phyloP scores from a whole-genome alignment of 352 stramenopile genomes.

The Phytophthora citricola region DNA sequence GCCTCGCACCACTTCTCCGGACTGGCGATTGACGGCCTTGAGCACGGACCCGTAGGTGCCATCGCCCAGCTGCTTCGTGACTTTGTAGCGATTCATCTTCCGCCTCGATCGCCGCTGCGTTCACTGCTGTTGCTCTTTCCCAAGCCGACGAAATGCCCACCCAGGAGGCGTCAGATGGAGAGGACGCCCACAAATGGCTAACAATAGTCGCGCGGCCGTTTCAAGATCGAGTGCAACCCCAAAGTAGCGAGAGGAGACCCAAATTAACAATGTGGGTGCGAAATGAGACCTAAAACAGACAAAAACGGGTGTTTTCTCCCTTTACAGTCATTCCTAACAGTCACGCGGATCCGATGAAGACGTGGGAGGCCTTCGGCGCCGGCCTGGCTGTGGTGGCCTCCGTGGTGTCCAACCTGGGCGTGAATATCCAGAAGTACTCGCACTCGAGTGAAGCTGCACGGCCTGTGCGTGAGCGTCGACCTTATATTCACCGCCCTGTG shows the following conservation, averaged over 20 bases:
- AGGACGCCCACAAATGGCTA: conserved; percentile 20
- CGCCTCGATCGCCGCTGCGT: conserved; percentile 1
- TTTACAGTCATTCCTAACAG: conserved; percentile 17
- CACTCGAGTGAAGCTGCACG: conserved; percentile 65
- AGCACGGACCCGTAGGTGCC: conserved; percentile 96
- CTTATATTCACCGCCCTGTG: conserved; percentile 87
- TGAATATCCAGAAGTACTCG: conserved; percentile 92
- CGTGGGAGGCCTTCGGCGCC: conserved; percentile 85
- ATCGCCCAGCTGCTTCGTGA: conserved; percentile 96
- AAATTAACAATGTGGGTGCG: not conserved
- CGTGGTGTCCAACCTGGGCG: conserved; percentile 88
- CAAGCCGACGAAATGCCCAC: conserved; percentile 8
- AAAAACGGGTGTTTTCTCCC: conserved; percentile 1
- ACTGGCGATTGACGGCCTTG: conserved; percentile 94
- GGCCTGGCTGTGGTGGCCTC: conserved; percentile 80
- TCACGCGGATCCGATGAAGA: conserved; percentile 46
- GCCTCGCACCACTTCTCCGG: conserved; percentile 88
- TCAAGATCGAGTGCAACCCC: conserved; percentile 23
- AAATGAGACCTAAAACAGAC: conserved; percentile 5
- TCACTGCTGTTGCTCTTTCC: conserved; percentile 32
- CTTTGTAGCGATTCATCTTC: conserved; percentile 94
- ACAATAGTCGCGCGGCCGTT: conserved; percentile 33
- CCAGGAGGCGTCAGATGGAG: conserved; percentile 20
- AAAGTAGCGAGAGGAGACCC: not conserved
- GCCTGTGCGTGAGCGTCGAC: conserved; percentile 54